Percentiles rank a stretch among this genome's conserved stretches.
phyloP scores from a whole-genome alignment of 192 early-diverging fungal genomes.

The Funneliformis mosseae region DNA sequence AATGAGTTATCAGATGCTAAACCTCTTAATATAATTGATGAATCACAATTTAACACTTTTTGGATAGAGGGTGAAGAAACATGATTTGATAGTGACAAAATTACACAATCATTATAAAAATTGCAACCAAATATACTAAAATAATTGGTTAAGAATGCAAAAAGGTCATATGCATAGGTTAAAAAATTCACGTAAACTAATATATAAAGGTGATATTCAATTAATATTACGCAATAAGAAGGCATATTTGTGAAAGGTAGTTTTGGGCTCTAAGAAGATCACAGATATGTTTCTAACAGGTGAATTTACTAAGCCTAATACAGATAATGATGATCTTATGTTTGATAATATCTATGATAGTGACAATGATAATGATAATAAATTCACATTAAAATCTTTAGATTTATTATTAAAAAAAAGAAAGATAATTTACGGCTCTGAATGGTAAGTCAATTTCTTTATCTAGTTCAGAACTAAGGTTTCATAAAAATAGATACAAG shows the following conservation, averaged over 20 bases:
- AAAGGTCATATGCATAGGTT: not conserved
- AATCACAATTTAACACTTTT: no score
- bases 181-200: not conserved
- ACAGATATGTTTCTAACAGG: not conserved
- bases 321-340: not conserved
- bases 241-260: constrained; percentile 6
- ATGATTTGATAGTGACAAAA: no score
- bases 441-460: no score
- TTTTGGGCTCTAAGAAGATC: constrained; percentile 11
- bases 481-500: no score
- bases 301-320: not conserved
- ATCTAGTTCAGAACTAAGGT: no score
- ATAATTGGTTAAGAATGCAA: constrained; percentile 13
- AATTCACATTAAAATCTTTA: no score
- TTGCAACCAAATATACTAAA: not conserved
- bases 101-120: not conserved
- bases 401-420: no score
- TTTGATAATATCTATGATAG: not conserved
- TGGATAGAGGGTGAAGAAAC: no score
- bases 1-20: not conserved
- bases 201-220: not conserved
- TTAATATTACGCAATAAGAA: constrained; percentile 16
- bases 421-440: no score
- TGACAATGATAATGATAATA: no score
- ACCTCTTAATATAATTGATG: no score